A percentile compares a stretch with the other conserved stretches of the same genome.
Evolutionary conservation across 1,139 yeast species (phyloP).

Genomic region (Hyphopichia pseudoburtonii): DNA sequence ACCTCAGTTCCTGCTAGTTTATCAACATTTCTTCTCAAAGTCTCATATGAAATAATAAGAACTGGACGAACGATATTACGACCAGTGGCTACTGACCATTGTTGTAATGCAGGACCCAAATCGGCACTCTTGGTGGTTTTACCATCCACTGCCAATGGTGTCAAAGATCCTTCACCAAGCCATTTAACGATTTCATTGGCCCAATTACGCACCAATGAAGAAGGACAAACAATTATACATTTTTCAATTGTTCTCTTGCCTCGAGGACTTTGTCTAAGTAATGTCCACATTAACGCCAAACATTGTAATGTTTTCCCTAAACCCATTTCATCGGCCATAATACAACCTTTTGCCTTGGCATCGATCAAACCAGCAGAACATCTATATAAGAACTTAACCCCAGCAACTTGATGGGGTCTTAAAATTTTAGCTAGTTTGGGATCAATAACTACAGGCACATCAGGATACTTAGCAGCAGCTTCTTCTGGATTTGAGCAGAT

Average conservation of each 20-base stretch:
- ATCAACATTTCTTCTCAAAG: conserved; percentile 82
- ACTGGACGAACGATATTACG: conserved; percentile 92
- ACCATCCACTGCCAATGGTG: conserved; percentile 93
- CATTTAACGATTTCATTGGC: conserved; percentile 95
- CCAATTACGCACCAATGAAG: conserved; percentile 94
- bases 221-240: conserved; percentile 93
- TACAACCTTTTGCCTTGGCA: conserved; percentile 89
- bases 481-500: conserved; percentile 55
- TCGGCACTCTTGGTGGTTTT: conserved; percentile 69
- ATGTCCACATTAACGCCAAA: conserved; percentile 89
- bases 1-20: conserved; percentile 76
- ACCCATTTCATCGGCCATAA: conserved; percentile 99
- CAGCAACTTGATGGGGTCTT: conserved; percentile 96
- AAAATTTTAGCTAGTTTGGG: conserved; percentile 81
- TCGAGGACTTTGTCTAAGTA: conserved; percentile 85
- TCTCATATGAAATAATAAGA: conserved; percentile 91
- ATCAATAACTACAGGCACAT: conserved; percentile 95
- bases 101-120: conserved; percentile 65
- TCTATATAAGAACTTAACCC: conserved; percentile 84
- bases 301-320: conserved; percentile 95
- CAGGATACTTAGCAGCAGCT: conserved; percentile 55
- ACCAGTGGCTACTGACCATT: conserved; percentile 90
- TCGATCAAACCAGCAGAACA: conserved; percentile 90
- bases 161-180: conserved; percentile 88
- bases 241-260: conserved; percentile 84